phyloP scores from a whole-genome alignment of 2,329 filamentous ascomycete species.

The Emydomyces testavorans region DNA sequence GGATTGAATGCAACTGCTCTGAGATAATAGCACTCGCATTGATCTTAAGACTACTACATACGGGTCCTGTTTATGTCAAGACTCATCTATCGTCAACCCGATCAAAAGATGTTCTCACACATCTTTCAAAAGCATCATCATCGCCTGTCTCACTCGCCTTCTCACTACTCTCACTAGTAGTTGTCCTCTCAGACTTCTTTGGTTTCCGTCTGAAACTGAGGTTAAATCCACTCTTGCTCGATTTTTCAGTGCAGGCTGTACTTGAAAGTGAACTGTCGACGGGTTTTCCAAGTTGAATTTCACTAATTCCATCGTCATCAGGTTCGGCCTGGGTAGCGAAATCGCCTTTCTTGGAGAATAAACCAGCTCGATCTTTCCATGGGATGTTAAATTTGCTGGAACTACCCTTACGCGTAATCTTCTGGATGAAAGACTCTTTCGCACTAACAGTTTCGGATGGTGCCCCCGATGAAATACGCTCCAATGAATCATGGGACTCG shows the following conservation, averaged over 20 bases:
- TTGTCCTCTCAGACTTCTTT: conserved; percentile 34
- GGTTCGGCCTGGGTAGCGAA: conserved; percentile 30
- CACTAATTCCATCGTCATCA: conserved; percentile 33
- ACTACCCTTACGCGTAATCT: conserved; percentile 41
- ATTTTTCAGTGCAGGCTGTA: conserved; percentile 34
- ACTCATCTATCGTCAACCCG: neutral
- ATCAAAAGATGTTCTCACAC: neutral
- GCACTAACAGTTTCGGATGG: conserved; percentile 31
- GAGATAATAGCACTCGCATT: too few relatives aligned
- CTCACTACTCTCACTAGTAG: conserved; percentile 34
- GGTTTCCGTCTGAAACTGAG: conserved; percentile 40
- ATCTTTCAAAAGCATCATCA: conserved; percentile 32
- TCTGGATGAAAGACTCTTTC: conserved; percentile 42
- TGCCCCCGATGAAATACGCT: conserved; percentile 35
- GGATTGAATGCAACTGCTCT: too few relatives aligned
- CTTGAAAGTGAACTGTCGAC: conserved; percentile 34
- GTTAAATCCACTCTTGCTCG: conserved; percentile 34
- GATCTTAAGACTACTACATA: too few relatives aligned
- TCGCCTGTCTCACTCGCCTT: conserved; percentile 35
- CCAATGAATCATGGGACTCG: conserved; percentile 39
- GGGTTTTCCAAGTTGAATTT: conserved; percentile 35
- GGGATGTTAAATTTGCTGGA: conserved; percentile 41
- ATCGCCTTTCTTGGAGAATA: conserved; percentile 39
- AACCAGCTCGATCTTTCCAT: conserved; percentile 40
- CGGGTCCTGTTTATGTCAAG: too few relatives aligned